These are phyloP conservation scores for Populus tremula DNA, from an alignment of 345 rosid genomes.

Conservation along the genomic window DNA sequence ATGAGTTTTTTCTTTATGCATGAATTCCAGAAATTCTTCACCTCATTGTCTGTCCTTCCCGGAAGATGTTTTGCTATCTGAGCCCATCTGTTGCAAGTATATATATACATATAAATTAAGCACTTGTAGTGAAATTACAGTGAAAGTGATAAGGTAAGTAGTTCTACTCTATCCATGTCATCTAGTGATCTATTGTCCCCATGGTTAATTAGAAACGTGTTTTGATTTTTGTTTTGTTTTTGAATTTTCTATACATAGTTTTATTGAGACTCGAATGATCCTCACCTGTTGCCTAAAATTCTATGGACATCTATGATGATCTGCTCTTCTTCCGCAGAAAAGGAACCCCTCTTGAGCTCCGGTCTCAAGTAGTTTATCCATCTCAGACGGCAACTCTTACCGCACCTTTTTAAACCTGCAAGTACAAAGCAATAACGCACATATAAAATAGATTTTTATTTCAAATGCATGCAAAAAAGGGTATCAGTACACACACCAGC, in stretches of 20 bases:
- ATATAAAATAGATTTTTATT: neutral
- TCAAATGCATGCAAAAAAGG: neutral
- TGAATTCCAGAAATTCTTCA: conserved; percentile 79
- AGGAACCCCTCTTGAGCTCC: conserved; percentile 26
- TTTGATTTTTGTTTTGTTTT: neutral
- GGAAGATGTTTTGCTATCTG: conserved; percentile 82
- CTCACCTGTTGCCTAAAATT: conserved; percentile 29
- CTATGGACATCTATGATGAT: conserved; percentile 26
- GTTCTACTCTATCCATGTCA: neutral
- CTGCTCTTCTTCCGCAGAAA: conserved; percentile 22
- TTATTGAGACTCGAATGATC: neutral
- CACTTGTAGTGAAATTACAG: neutral
- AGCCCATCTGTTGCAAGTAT: conserved; percentile 60
- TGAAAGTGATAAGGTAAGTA: neutral
- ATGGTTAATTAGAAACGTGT: neutral
- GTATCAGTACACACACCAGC: conserved; percentile 32
- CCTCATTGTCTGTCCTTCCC: conserved; percentile 75
- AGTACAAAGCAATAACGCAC: neutral
- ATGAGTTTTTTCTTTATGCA: conserved; percentile 66
- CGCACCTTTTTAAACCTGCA: conserved; percentile 27
- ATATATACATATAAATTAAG: neutral
- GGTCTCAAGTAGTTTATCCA: conserved; percentile 29
- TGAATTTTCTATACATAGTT: neutral
- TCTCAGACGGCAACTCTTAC: conserved; percentile 27
- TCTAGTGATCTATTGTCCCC: neutral